Percentiles rank a stretch among this genome's conserved stretches.
Conservation (phyloP, 805 yeast genomes). For the Lipomyces mesembrius region DNA sequence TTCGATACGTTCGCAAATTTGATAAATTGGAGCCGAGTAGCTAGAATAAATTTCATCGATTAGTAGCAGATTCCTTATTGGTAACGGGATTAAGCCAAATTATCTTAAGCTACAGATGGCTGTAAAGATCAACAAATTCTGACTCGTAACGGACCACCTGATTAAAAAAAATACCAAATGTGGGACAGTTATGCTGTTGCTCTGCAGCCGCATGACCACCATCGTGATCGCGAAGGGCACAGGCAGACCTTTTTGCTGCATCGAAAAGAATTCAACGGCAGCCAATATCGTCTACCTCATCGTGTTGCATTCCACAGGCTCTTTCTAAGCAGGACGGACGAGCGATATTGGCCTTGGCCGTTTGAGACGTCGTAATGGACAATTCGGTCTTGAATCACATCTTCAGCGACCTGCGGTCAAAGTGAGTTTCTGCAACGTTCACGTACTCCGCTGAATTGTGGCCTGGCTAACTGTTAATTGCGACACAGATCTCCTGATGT, state of each 20-base stretch:
- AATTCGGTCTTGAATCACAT: conserved; percentile 59
- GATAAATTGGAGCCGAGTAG: neutral
- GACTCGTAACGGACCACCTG: too few species aligned
- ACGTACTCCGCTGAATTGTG: neutral
- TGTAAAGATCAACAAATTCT: too few species aligned
- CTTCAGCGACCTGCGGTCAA: conserved; percentile 53
- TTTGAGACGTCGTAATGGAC: conserved; percentile 45
- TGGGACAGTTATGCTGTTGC: too few species aligned
- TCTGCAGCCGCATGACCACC: too few species aligned
- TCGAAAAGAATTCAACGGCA: neutral
- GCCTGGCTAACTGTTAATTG: neutral
- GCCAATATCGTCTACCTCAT: neutral
- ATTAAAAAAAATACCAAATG: too few species aligned
- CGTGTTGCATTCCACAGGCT: neutral
- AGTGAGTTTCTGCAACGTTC: conserved; percentile 38
- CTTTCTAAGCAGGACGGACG: neutral
- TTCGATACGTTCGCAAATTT: neutral
- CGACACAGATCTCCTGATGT: conserved; percentile 27
- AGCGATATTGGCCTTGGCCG: conserved; percentile 6
- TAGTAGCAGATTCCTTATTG: too few species aligned
- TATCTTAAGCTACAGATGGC: too few species aligned
- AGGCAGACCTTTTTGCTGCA: neutral
- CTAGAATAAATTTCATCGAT: neutral
- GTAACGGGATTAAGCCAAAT: too few species aligned
- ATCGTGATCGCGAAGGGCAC: neutral